Percentiles rank a stretch among this genome's conserved stretches.
These are phyloP conservation scores for Trichophyton verrucosum DNA, from an alignment of 2,329 filamentous ascomycete species.

Conservation along the genomic window DNA sequence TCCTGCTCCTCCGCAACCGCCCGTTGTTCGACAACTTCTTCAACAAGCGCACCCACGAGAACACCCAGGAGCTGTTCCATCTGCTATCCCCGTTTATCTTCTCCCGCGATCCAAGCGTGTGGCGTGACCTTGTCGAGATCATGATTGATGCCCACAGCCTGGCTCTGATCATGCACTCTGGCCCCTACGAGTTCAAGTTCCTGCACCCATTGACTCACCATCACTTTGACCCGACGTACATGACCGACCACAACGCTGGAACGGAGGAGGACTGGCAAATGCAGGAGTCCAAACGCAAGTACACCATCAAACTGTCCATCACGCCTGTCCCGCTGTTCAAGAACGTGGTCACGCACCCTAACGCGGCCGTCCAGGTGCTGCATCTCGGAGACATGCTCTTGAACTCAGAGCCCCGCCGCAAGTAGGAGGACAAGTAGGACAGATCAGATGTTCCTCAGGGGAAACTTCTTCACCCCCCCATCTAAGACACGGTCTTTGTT, in stretches of 20 bases:
- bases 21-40: slow-evolving; percentile 19
- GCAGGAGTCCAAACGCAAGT: not conserved
- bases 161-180: slow-evolving; percentile 19
- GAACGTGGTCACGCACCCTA: not conserved
- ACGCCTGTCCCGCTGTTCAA: slow-evolving; percentile 4
- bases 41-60: slow-evolving; percentile 13
- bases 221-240: slow-evolving; percentile 1
- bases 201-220: not conserved
- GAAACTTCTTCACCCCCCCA: too few relatives aligned
- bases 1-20: slow-evolving; percentile 14
- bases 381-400: slow-evolving; percentile 2
- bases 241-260: not conserved
- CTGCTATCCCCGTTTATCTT: slow-evolving; percentile 17
- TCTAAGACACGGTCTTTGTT: not conserved
- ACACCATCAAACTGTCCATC: slow-evolving; percentile 3
- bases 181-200: slow-evolving; percentile 18
- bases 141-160: slow-evolving; percentile 20
- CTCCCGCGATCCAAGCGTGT: slow-evolving; percentile 9
- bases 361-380: not conserved
- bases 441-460: too few relatives aligned
- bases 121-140: slow-evolving; percentile 16
- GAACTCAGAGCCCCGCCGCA: not conserved
- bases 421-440: not conserved
- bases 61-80: slow-evolving; percentile 16
- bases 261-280: not conserved